Evolutionary conservation across 148 eudicot species (phyloP).

Genomic region (Pharnaceum exiguum): DNA sequence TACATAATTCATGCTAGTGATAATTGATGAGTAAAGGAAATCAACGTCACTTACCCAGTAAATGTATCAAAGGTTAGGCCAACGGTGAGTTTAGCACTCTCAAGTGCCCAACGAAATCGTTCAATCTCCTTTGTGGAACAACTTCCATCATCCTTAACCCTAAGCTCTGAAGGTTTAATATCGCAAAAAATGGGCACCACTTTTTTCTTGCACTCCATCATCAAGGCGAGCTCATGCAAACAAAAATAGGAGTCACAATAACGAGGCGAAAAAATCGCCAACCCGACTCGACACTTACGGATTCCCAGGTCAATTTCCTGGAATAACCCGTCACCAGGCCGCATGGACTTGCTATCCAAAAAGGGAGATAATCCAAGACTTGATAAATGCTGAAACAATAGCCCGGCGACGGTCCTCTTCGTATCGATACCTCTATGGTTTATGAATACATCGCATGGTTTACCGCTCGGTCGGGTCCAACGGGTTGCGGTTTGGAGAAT

Average conservation of each 20-base stretch:
- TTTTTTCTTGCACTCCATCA: conserved; percentile 44
- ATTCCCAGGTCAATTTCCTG: conserved; percentile 42
- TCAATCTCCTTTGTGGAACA: conserved; percentile 28
- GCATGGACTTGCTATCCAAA: conserved; percentile 60
- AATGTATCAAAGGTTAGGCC: conserved; percentile 53
- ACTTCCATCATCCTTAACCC: conserved; percentile 23
- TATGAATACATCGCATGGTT: conserved; percentile 52
- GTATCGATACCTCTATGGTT: conserved; percentile 67
- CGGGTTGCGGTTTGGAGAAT: neutral
- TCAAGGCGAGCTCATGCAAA: conserved; percentile 55
- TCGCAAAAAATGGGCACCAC: conserved; percentile 62
- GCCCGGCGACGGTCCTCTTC: conserved; percentile 51
- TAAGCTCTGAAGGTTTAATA: conserved; percentile 65
- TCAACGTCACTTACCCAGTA: conserved; percentile 31
- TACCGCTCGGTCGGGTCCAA: neutral
- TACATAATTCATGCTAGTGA: neutral
- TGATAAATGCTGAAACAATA: conserved; percentile 38
- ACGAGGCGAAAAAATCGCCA: conserved; percentile 56
- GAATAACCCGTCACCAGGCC: conserved; percentile 52
- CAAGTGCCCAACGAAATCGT: conserved; percentile 40
- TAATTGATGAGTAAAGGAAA: neutral
- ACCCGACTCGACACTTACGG: conserved; percentile 34
- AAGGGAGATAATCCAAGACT: conserved; percentile 41
- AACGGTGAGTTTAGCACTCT: conserved; percentile 53
- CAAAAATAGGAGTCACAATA: conserved; percentile 67